Base-by-base conservation (phyloP, 768 basidiomycete genomes). In the Trametes maxima region DNA sequence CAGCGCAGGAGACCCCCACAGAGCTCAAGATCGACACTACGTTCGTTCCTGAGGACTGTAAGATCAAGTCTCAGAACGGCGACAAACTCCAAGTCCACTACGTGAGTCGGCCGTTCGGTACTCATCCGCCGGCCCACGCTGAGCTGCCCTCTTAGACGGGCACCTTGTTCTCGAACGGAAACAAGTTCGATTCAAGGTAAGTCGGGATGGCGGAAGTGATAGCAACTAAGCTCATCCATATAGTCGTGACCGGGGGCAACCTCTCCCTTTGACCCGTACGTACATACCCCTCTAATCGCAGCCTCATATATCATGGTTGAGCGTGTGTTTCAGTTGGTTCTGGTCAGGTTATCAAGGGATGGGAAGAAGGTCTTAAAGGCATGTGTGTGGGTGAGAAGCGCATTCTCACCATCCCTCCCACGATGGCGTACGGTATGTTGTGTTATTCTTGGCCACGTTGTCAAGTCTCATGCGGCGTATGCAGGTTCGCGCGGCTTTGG, bases 361-460 rank as follows among this genome's bases (percentile, higher is more conserved):
- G 92, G 92, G 92, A 94, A 66, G 75, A 90, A 43, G 92, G 92
- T 66, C 84, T 94, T 50, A 59, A 82, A 40, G 90, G 89, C 56
- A 94, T 96, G 87, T 96, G 95, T 71, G 71, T 93, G 40, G 79
- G 83, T 61, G 95, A 97, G 78, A 94, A 92, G 79, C 88, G 95
- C 45, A 92, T 80, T 5, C 81, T 98, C 62, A 95, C 89, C 22
- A 96, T 98, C 62, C 95, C 95, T 14, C 70, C 92, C 6, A 62
- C 77, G 51, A 77, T 87, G 78, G 95, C 87, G 21, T 97, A 97
- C 67, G 94, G 95, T 94, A 58, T 59, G 90, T 79, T 5, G 28
- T 12, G 24, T 46, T 35, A 2, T 19, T 19, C 52, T 24, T 11
- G 28, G 37, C 42, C 0, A 0, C 12, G 25, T 1, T 43, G 7